These are phyloP conservation scores for Fabrea salina DNA, from an alignment of 169 alveolate species.

Conservation along the genomic window DNA sequence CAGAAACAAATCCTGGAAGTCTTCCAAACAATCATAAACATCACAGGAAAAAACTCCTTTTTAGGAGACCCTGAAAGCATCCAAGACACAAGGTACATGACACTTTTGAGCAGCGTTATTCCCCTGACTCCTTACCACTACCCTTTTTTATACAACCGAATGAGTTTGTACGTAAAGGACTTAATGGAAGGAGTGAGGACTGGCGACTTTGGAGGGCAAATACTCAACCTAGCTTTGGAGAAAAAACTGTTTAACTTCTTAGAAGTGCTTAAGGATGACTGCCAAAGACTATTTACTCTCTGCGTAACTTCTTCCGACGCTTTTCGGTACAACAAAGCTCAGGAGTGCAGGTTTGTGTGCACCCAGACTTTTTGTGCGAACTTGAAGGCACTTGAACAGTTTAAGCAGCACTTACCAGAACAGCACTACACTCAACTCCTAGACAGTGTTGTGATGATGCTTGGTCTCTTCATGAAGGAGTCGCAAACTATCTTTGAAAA, in stretches of 20 bases:
- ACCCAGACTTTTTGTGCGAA: not conserved
- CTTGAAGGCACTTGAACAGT: not conserved
- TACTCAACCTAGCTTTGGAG: too few species aligned
- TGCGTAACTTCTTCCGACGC: constrained; percentile 1
- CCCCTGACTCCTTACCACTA: not conserved
- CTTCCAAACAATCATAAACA: not conserved
- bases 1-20: constrained; percentile 8
- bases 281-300: not conserved
- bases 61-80: not conserved
- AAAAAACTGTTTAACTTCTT: not conserved
- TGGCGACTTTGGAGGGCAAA: too few species aligned
- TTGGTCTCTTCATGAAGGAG: not conserved
- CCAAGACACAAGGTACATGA: not conserved
- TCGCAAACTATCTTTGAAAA: not conserved
- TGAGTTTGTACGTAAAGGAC: not conserved
- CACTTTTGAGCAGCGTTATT: not conserved
- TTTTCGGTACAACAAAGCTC: not conserved
- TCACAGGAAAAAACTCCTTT: not conserved
- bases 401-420: not conserved
- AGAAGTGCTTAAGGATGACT: not conserved
- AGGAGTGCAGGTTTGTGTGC: not conserved
- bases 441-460: not conserved
- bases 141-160: constrained; percentile 1
- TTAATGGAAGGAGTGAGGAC: not conserved
- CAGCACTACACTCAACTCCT: not conserved